Base-by-base conservation (phyloP, 2,329 filamentous ascomycete genomes). In the Rhynchosporium graminicola region DNA sequence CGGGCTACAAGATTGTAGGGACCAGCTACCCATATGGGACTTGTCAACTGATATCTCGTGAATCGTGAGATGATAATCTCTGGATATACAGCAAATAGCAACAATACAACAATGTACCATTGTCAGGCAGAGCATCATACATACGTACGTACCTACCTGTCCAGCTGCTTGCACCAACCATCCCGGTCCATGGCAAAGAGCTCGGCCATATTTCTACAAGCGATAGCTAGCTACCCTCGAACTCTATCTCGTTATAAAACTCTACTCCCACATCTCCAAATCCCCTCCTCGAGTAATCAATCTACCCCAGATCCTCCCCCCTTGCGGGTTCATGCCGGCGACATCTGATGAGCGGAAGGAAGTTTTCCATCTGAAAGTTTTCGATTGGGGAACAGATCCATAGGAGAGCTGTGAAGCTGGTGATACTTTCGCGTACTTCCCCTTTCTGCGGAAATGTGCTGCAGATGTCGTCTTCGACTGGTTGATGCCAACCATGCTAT, bases 331-430 rank as follows among this genome's bases (percentile, higher is more conserved):
- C 33, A 36, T 36, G 59, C 45, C 40, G 38, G 55, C 46, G 55
- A 59, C 55, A 64, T 61, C 59, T 59, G 58, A 61, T 42, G 42
- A 33, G 33, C 20, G n/a, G 33, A 26, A 45, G 47, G 55, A 52
- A 40, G 48, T 38, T 58, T 63, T 62, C 5, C 57, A 57, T 62
- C 58, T 50, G 50, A 58, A 43, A 46, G 29, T 60, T 51, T 51
- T 42, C 59, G 50, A 55, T 36, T 36, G 6, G 33, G 33, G 33
- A 36, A 36, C 6, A 5, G 6, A 36, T 6, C 33, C 33, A 6
- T 36, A 36, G 33, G 33, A 31, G 15, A 26, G 38, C n/a, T 43
- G 54, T 36, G 10, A 36, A 20, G 20, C 20, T 1, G 20, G 20
- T 20, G 20, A 20, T 20, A 31, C 26, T 43, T 4, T 20, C 38